Percentiles rank a stretch among this genome's conserved stretches.
Evolutionary conservation across 2,329 filamentous ascomycete species (phyloP).

Genomic region (Blumeriella jaapii): DNA sequence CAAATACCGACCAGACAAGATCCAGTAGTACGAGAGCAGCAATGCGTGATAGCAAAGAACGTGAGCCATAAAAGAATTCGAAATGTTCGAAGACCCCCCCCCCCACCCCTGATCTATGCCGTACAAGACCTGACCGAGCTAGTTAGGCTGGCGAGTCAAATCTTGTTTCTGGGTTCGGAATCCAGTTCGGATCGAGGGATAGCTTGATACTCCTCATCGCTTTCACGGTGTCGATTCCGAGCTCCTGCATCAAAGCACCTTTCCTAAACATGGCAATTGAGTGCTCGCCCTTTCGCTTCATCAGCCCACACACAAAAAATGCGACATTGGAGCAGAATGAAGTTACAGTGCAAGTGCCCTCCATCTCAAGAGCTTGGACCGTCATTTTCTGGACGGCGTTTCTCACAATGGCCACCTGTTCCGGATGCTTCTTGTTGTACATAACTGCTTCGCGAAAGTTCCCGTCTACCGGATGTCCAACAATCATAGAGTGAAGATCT

Average conservation of each 20-base stretch:
- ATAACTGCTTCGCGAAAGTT: conserved; percentile 91
- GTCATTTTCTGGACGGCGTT: conserved; percentile 80
- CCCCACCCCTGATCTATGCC: too few species aligned
- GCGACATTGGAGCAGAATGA: not conserved
- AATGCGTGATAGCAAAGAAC: too few species aligned
- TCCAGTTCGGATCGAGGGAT: conserved; percentile 70
- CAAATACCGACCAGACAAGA: too few species aligned
- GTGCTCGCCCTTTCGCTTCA: conserved; percentile 51
- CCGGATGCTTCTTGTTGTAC: conserved; percentile 61
- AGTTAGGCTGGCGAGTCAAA: conserved; percentile 6
- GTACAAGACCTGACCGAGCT: too few species aligned
- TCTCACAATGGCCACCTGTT: conserved; percentile 62
- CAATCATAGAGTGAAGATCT: conserved; percentile 70
- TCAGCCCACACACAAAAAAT: conserved; percentile 3
- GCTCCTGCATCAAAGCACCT: conserved; percentile 61
- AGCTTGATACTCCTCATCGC: conserved; percentile 75
- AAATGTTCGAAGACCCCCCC: too few species aligned
- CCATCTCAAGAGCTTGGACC: conserved; percentile 76
- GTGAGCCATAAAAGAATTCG: too few species aligned
- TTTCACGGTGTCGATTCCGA: conserved; percentile 65
- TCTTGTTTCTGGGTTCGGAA: conserved; percentile 57
- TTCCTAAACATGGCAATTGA: conserved; percentile 80
- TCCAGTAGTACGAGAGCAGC: too few species aligned
- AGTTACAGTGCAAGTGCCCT: conserved; percentile 65
- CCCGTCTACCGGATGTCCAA: conserved; percentile 84